phyloP scores from a whole-genome alignment of 2,329 filamentous ascomycete species.

The Botrytis paeoniae region DNA sequence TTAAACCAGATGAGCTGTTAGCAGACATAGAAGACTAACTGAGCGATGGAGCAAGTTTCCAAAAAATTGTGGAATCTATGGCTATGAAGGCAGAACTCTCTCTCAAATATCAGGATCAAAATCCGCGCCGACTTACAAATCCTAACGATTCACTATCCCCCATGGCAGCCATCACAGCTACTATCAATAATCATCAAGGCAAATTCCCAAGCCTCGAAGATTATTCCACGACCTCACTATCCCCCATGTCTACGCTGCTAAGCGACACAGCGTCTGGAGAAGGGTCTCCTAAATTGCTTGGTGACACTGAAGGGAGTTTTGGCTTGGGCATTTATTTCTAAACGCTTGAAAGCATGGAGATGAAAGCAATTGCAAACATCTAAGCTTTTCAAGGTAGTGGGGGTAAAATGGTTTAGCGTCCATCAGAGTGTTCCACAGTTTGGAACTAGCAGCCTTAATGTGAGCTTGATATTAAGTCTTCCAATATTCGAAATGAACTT shows the following conservation, averaged over 20 bases:
- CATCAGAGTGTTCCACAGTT: neutral
- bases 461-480: neutral
- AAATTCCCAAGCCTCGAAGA: neutral
- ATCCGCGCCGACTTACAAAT: neutral
- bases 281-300: too few relatives aligned
- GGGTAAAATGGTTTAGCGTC: too few relatives aligned
- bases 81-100: neutral
- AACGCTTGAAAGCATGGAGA: neutral
- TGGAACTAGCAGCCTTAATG: neutral
- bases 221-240: neutral
- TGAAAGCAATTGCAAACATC: neutral
- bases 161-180: neutral
- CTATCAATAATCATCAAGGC: neutral
- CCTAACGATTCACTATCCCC: neutral
- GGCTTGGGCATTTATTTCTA: neutral
- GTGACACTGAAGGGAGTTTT: neutral
- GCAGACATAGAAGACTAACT: constrained; percentile 30
- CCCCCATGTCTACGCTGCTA: neutral
- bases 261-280: neutral
- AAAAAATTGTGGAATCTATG: neutral
- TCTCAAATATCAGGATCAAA: neutral
- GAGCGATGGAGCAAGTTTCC: neutral
- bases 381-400: too few relatives aligned
- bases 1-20: constrained; percentile 38
- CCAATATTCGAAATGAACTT: neutral